A percentile compares a stretch with the other conserved stretches of the same genome.
phyloP scores from a whole-genome alignment of 2,329 filamentous ascomycete species.

The Neurospora sp. region DNA sequence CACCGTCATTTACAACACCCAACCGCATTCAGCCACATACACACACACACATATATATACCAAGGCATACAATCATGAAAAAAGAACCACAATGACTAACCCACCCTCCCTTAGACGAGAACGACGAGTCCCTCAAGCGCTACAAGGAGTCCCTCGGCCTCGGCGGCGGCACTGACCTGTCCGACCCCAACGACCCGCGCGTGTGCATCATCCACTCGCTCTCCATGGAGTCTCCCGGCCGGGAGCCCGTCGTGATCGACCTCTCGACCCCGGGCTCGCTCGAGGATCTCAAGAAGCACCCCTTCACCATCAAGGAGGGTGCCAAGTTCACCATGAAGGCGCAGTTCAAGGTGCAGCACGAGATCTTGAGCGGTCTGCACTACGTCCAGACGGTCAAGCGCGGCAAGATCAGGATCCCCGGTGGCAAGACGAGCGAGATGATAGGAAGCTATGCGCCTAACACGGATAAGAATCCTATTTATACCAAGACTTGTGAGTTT shows the following conservation, averaged over 20 bases:
- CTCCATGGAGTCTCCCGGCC: conserved; percentile 76
- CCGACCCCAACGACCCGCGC: conserved; percentile 71
- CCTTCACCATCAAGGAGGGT: conserved; percentile 97
- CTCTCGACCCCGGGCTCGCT: conserved; percentile 66
- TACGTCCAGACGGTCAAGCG: conserved; percentile 92
- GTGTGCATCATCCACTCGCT: conserved; percentile 91
- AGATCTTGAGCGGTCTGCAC: conserved; percentile 89
- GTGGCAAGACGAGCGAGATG: conserved; percentile 94
- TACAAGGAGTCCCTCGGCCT: conserved; percentile 97
- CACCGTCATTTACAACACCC: neutral
- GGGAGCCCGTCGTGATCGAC: conserved; percentile 79
- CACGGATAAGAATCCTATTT: conserved; percentile 75
- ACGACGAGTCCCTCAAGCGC: conserved; percentile 89
- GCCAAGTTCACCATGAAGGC: conserved; percentile 90
- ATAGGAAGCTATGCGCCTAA: conserved; percentile 92
- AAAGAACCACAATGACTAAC: neutral
- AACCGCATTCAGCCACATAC: neutral
- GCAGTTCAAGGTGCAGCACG: conserved; percentile 90
- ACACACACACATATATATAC: neutral
- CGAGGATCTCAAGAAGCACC: conserved; percentile 73
- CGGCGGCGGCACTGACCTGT: conserved; percentile 60
- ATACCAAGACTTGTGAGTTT: conserved; percentile 82
- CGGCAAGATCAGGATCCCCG: conserved; percentile 63
- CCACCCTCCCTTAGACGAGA: conserved; percentile 35
- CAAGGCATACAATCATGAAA: neutral